Evolutionary conservation across 768 basidiomycete species (phyloP).

Genomic region (Lactarius hatsudake): DNA sequence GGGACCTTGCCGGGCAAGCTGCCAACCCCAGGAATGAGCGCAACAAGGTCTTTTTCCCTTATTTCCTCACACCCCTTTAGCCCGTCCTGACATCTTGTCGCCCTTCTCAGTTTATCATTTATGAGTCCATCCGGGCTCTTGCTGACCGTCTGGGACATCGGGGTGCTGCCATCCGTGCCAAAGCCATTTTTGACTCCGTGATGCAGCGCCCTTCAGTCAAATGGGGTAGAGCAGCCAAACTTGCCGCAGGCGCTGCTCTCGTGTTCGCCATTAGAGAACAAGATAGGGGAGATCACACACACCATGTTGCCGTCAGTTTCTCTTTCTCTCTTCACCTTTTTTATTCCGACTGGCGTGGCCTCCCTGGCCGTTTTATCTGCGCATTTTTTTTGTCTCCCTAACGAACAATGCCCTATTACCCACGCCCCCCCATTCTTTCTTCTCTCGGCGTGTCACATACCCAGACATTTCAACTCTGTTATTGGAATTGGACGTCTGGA

Average conservation of each 20-base stretch:
- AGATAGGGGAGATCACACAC: conserved; percentile 62
- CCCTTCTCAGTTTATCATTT: conserved; percentile 53
- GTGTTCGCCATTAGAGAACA: conserved; percentile 70
- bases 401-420: neutral
- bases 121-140: conserved; percentile 58
- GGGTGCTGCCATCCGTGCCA: conserved; percentile 63
- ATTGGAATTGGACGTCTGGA: neutral
- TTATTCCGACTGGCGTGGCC: neutral
- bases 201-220: conserved; percentile 54
- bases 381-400: neutral
- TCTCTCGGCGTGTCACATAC: neutral
- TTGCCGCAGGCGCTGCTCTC: conserved; percentile 65
- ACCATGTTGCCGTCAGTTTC: conserved; percentile 56
- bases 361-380: neutral
- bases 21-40: conserved; percentile 62
- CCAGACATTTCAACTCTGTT: neutral
- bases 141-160: conserved; percentile 56
- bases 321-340: neutral
- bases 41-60: conserved; percentile 49
- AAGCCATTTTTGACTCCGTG: conserved; percentile 64
- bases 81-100: too few relatives aligned
- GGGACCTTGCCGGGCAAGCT: conserved; percentile 63
- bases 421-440: neutral
- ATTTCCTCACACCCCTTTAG: conserved; percentile 21
- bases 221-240: conserved; percentile 74